Evolutionary conservation across 2,329 filamentous ascomycete species (phyloP), one percentile per base, ranked within the genome.

Genomic region (Ilyonectria destructans): DNA sequence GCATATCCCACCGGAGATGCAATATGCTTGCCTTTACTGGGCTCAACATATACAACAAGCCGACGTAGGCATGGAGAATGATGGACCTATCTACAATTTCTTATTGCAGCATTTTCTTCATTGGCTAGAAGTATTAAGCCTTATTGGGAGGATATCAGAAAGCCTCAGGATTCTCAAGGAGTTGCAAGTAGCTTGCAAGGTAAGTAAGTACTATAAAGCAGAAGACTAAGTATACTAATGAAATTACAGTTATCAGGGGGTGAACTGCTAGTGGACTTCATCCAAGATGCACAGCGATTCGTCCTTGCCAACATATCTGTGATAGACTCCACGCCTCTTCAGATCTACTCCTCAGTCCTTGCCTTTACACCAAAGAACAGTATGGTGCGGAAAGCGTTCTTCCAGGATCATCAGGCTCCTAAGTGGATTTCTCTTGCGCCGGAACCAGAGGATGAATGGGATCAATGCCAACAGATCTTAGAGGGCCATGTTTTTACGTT

Each of bases 21-120:
- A 21, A 15, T 61, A 61, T 54, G 46, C 48, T 8, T 61, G 58
- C 3, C 33, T 31, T 10, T 61, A 21, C 23, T 61, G 46, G 48
- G 46, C 21, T 1, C 15, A 29, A 21, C 58, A 61, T 10, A 10
- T 54, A 3, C n/a, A 52, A 45, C 21, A 51, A 17, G 17, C 35
- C 1, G n/a, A n/a, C 21, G 7, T 2, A 4, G 2, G 15, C 9
- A 5, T 45, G 2, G 15, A 17, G 33, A 48, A 54, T 8, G 12
- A 31, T 21, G 12, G 21, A 2, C 9, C 17, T 8, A 35, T 45
- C 4, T 15, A 61, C 13, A 1, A 2, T 1, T 61, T 61, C 12
- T 9, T 61, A 6, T 2, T 26, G 9, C 33, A 33, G 2, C 46
- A 52, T 40, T 31, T 61, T 23, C 46, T 61, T 17, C 58, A 61